Base-by-base conservation (phyloP, 192 early-diverging fungal genomes). In the Rhizophagus sp. region DNA sequence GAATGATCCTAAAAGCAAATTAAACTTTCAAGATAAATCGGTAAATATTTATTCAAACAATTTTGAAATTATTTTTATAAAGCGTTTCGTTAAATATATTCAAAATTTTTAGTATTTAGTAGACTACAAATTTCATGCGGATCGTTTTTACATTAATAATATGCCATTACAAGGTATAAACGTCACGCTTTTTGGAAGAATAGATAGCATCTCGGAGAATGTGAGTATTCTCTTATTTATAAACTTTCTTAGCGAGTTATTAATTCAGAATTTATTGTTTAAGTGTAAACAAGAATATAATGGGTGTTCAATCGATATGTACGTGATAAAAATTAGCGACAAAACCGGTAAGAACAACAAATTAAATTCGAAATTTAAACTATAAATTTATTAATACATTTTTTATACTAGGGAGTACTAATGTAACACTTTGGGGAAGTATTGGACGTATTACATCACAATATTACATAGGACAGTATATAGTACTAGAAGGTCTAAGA, bases 381-480 rank as follows among this genome's bases (percentile, higher is more conserved):
- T 7, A 12, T 27, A 24, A 25, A 1, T 30, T 30, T 30, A 30
- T 64, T 10, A 65, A 65, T 34, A 69, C 3, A 8, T 2, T 30
- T 19, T 69, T 34, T 69, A 7, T 4, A 69, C 11, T 36, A 69
- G 67, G 67, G 41, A 8, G 15, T 36, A 8, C 19, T 7, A 19
- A 13, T 19, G 33, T 69, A 19, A 69, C 67, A 3, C 19, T 69
- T 36, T 69, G 67, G 67, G 67, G 34, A 22, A 69, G 33, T 17
- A 36, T 69, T 69, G 67, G 67, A 19, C 34, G 34, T 0, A 34
- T 2, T 12, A 7, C 25, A 39, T 22, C 67, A 9, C 19, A 69
- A 39, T 69, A 36, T 69, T 34, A 69, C 8, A 19, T 69, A 4
- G 67, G 67, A 19, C 67, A 69, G 22, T 69, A 69, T 69, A 69